phyloP scores from a whole-genome alignment of 73 alveolate species.

The Paramecium pentaurelia region DNA sequence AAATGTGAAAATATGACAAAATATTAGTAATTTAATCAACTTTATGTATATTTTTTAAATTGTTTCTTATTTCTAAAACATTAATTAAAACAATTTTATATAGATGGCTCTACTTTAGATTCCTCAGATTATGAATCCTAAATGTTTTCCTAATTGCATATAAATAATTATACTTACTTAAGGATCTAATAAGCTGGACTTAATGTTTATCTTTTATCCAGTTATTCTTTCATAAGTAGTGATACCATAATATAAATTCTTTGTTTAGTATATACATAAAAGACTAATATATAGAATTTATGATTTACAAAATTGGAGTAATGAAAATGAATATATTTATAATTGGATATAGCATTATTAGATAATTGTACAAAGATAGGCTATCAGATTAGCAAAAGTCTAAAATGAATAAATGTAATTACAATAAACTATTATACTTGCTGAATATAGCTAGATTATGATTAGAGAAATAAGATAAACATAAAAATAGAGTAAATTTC shows the following conservation, averaged over 20 bases:
- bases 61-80: background rate
- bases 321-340: background rate
- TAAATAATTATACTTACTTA: background rate
- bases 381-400: background rate
- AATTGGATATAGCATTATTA: background rate
- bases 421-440: background rate
- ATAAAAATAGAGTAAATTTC: background rate
- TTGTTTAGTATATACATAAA: background rate
- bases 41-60: constrained; percentile 2
- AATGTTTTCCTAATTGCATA: background rate
- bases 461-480: background rate
- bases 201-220: background rate
- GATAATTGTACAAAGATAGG: background rate
- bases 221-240: constrained; percentile 31
- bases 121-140: background rate
- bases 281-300: background rate
- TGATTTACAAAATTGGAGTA: background rate
- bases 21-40: background rate
- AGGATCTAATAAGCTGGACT: background rate
- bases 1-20: background rate
- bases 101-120: background rate
- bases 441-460: background rate
- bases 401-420: background rate
- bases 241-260: background rate
- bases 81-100: background rate